phyloP scores from a whole-genome alignment of 495 filamentous ascomycete genomes.

The Neurospora sp. region DNA sequence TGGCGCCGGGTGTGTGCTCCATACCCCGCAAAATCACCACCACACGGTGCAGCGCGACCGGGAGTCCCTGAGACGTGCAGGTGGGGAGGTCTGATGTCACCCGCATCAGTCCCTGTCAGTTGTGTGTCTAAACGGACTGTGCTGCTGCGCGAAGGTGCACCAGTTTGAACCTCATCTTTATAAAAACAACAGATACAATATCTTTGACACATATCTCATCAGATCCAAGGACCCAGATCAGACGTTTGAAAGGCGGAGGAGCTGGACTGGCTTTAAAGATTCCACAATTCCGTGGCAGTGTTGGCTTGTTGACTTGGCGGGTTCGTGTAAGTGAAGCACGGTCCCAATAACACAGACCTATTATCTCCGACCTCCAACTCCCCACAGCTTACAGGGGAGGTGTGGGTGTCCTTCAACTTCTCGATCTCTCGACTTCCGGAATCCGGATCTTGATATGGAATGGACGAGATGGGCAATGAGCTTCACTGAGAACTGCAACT shows the following conservation, averaged over 20 bases:
- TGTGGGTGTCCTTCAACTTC: neutral
- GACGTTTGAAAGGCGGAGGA: neutral
- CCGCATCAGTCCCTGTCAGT: neutral
- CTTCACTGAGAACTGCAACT: neutral
- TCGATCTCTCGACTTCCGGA: neutral
- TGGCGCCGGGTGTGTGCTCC: conserved; percentile 11
- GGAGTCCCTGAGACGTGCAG: conserved; percentile 14
- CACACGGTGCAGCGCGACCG: neutral
- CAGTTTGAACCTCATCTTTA: neutral
- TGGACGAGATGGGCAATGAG: neutral
- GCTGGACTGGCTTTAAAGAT: neutral
- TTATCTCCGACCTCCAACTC: neutral
- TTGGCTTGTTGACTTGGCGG: neutral
- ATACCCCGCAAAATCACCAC: conserved; percentile 20
- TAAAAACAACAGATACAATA: neutral
- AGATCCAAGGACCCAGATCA: neutral
- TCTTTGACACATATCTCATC: neutral
- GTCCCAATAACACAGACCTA: neutral
- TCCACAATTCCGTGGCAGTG: neutral
- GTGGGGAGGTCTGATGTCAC: conserved; percentile 21
- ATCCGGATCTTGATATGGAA: neutral
- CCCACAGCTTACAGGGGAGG: neutral
- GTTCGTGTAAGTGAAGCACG: neutral
- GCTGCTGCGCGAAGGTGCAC: neutral
- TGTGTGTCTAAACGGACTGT: neutral